These are phyloP conservation scores for Chlamydomonas eustigma DNA, from an alignment of 139 green algal genomes.

Conservation along the genomic window DNA sequence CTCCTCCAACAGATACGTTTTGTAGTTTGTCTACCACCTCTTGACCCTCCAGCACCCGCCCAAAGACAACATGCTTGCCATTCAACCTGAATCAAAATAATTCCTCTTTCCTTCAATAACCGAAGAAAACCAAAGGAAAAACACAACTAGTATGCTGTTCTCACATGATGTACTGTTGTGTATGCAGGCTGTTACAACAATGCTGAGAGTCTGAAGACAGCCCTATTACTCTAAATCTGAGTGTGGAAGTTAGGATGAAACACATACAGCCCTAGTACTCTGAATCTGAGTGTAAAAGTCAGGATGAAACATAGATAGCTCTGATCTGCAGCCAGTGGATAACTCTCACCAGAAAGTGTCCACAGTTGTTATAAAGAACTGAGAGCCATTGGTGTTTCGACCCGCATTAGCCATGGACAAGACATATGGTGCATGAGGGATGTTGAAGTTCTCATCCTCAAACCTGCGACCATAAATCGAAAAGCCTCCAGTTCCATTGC, in stretches of 20 bases:
- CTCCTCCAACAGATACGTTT: background rate
- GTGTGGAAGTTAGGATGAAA: too few species aligned
- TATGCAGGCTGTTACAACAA: too few species aligned
- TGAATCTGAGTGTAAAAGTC: too few species aligned
- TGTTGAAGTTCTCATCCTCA: constrained; percentile 33
- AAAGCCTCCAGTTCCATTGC: constrained; percentile 53
- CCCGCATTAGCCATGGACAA: constrained; percentile 79
- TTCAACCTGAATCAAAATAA: background rate
- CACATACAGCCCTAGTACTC: too few species aligned
- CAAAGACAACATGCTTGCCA: constrained; percentile 30
- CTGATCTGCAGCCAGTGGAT: too few species aligned
- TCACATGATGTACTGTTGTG: too few species aligned
- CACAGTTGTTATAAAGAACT: constrained; percentile 66
- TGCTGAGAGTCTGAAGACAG: too few species aligned
- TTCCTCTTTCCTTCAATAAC: too few species aligned
- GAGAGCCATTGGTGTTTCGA: constrained; percentile 15
- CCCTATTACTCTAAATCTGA: too few species aligned
- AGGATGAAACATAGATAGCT: too few species aligned
- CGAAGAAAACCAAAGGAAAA: too few species aligned
- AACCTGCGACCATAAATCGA: constrained; percentile 34
- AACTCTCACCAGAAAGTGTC: constrained; percentile 39
- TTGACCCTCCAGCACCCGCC: constrained; percentile 31
- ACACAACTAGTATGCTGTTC: too few species aligned
- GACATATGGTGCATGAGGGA: constrained; percentile 38
- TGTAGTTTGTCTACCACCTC: constrained; percentile 30